Evolutionary conservation across 306 rosid genomes (phyloP).

Genomic region (Begonia loranthoides): DNA sequence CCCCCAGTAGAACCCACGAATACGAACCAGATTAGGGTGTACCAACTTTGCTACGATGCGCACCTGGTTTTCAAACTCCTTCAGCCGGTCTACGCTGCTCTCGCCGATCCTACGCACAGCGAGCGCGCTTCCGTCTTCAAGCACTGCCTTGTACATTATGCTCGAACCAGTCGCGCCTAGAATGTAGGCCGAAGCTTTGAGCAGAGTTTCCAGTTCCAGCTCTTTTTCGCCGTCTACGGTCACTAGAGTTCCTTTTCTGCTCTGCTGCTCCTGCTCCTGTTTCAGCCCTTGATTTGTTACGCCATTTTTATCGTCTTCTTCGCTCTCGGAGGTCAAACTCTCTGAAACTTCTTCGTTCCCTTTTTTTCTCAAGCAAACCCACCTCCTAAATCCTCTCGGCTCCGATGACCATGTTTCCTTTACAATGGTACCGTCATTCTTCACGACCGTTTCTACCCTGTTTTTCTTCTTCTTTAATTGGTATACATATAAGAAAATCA

Average conservation of each 20-base stretch:
- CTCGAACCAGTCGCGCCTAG: constrained; percentile 92
- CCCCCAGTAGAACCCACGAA: constrained; percentile 93
- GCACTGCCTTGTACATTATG: constrained; percentile 89
- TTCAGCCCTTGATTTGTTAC: constrained; percentile 16
- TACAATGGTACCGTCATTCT: constrained; percentile 17
- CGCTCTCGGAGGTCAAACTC: constrained; percentile 13
- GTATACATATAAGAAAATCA: constrained; percentile 38
- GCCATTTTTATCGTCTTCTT: constrained; percentile 14
- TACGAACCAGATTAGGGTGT: constrained; percentile 71
- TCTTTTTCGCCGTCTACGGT: constrained; percentile 67
- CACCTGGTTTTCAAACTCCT: constrained; percentile 75
- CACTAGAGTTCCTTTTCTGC: constrained; percentile 57
- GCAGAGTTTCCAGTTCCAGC: constrained; percentile 64
- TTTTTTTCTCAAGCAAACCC: constrained; percentile 70
- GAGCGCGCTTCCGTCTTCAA: constrained; percentile 62
- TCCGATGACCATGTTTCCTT: constrained; percentile 40
- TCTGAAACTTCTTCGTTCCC: constrained; percentile 32
- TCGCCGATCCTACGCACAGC: constrained; percentile 94
- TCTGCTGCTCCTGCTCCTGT: constrained; percentile 14
- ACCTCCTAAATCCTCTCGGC: constrained; percentile 49
- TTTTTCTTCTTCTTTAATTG: constrained; percentile 35
- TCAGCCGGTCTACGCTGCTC: constrained; percentile 58
- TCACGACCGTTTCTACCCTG: constrained; percentile 9
- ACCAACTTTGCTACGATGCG: constrained; percentile 61
- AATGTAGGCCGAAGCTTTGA: constrained; percentile 80